Percentiles rank a stretch among this genome's conserved stretches.
Evolutionary conservation across 73 alveolate genomes (phyloP).

Genomic region (Uronychia binucleata): DNA sequence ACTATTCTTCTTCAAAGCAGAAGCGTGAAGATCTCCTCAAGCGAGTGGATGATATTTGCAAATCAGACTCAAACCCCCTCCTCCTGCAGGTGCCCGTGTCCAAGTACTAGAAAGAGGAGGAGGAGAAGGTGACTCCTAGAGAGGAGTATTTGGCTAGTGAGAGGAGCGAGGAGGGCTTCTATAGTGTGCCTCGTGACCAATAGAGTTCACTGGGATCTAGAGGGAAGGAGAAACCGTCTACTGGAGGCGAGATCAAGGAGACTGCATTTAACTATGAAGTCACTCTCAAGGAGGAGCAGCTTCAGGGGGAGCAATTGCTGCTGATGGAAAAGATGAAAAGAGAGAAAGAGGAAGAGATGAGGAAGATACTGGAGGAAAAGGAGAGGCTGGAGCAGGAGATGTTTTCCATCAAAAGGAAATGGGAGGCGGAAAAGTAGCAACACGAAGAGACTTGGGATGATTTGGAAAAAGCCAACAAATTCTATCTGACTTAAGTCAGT

Average conservation of each 20-base stretch:
- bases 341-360: conserved; percentile 14
- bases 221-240: no score
- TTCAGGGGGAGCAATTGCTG: conserved; percentile 9
- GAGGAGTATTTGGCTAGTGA: background rate
- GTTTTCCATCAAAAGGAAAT: no score
- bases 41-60: background rate
- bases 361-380: conserved; percentile 10
- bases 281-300: conserved; percentile 20
- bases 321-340: conserved; percentile 27
- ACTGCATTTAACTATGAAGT: conserved; percentile 5
- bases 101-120: background rate
- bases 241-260: background rate
- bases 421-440: conserved; percentile 12
- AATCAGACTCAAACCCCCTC: background rate
- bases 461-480: conserved; percentile 48
- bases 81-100: background rate
- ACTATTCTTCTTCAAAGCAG: background rate
- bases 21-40: background rate
- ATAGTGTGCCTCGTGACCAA: background rate
- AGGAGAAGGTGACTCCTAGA: background rate
- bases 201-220: no score
- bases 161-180: background rate
- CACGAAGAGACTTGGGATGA: conserved; percentile 34
- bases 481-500: conserved; percentile 33
- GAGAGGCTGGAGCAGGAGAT: conserved; percentile 42